Evolutionary conservation across 371 early-diverging fungal genomes (phyloP).

Genomic region (Coelomomyces lativittatus): DNA sequence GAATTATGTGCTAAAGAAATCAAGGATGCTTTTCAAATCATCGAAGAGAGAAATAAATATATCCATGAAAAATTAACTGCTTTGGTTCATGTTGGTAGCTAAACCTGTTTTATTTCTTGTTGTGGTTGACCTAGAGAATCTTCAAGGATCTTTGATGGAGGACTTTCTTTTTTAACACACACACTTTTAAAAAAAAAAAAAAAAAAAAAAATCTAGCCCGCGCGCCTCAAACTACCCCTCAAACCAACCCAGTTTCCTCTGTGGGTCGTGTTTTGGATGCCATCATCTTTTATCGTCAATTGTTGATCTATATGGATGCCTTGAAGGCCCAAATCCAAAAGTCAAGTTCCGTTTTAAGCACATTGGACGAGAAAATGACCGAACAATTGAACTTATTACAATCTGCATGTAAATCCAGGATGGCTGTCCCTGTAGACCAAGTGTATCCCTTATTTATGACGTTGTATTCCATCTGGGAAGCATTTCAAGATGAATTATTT

Average conservation of each 20-base stretch:
- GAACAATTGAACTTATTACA: slow-evolving; percentile 10
- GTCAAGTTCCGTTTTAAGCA: slow-evolving; percentile 5
- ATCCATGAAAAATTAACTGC: too few relatives aligned
- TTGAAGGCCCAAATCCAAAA: slow-evolving; percentile 15
- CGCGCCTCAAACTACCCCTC: too few relatives aligned
- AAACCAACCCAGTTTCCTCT: too few relatives aligned
- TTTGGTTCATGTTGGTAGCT: too few relatives aligned
- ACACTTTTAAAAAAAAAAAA: too few relatives aligned
- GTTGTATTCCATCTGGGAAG: slow-evolving; percentile 16
- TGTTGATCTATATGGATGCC: slow-evolving; percentile 28
- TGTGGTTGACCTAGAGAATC: too few relatives aligned
- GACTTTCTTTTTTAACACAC: too few relatives aligned
- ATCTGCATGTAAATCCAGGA: slow-evolving; percentile 22
- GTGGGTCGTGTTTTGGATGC: too few relatives aligned
- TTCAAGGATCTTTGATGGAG: too few relatives aligned
- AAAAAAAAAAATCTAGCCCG: too few relatives aligned
- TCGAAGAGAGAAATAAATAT: slow-evolving; percentile 9
- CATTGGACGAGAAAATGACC: slow-evolving; percentile 10
- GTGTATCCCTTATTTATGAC: slow-evolving; percentile 36
- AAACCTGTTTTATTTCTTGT: too few relatives aligned
- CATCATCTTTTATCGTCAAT: slow-evolving; percentile 9
- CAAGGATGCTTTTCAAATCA: slow-evolving; percentile 5
- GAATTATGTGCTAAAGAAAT: slow-evolving; percentile 13
- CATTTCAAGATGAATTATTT: slow-evolving; percentile 25
- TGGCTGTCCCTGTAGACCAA: slow-evolving; percentile 37